These are phyloP conservation scores for Chlamydomonas urium DNA, from an alignment of 139 green algal species.

Conservation along the genomic window DNA sequence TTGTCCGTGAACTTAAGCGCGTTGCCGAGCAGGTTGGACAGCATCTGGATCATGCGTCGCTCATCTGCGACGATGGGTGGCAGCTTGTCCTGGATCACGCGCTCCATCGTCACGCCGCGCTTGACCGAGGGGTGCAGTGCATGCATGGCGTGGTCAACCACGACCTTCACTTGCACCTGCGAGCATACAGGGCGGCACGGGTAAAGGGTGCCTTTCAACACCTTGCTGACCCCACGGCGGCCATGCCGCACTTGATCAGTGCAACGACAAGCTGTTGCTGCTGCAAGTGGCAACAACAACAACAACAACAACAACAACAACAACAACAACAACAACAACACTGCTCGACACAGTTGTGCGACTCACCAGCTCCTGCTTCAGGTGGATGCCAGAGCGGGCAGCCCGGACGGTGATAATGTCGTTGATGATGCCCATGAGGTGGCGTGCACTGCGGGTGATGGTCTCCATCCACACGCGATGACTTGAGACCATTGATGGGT, in stretches of 20 bases:
- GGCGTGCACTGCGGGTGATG: conserved; percentile 14
- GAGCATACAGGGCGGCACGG: no score
- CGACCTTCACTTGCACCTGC: no score
- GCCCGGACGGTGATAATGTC: conserved; percentile 47
- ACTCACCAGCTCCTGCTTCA: conserved; percentile 26
- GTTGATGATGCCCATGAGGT: conserved; percentile 57
- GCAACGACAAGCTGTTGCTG: no score
- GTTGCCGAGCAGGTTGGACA: conserved; percentile 62
- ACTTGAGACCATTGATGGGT: no score
- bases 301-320: no score
- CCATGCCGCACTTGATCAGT: no score
- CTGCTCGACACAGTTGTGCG: no score
- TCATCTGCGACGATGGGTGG: conserved; percentile 42
- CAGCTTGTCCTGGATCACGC: conserved; percentile 14
- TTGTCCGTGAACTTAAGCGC: conserved; percentile 58
- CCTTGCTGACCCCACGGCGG: no score
- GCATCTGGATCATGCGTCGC: conserved; percentile 36
- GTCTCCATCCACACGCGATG: conserved; percentile 19
- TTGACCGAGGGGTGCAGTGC: conserved; percentile 27
- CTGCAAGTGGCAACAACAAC: no score
- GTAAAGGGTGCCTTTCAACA: no score
- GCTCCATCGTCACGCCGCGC: conserved; percentile 28
- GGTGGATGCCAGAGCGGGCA: neutral
- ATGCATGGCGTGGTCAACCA: conserved; percentile 37
- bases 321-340: no score